Conservation (phyloP, 257 asterid species). For the Lithospermum erythrorhizon region DNA sequence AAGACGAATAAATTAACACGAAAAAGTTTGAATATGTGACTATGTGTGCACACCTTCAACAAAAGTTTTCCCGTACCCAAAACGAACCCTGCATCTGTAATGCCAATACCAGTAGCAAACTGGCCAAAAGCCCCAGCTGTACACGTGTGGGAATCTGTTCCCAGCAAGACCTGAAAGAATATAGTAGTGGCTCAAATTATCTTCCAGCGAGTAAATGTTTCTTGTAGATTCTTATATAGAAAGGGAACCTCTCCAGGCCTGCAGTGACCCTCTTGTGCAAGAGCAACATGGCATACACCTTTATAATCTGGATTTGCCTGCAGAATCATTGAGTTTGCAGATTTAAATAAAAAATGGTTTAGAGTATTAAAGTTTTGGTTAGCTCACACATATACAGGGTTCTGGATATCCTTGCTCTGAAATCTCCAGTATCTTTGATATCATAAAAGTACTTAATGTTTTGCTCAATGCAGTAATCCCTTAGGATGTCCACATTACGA, state of each 20-base stretch:
- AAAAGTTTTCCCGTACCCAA: conserved; percentile 91
- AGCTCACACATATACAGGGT: no score
- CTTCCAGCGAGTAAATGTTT: not conserved
- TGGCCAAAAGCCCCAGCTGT: conserved; percentile 99
- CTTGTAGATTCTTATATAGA: not conserved
- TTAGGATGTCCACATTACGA: conserved; percentile 86
- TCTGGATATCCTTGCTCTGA: conserved; percentile 40
- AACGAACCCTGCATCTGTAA: conserved; percentile 92
- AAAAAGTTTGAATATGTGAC: not conserved
- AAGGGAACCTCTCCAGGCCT: conserved; percentile 83
- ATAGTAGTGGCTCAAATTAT: conserved; percentile 5
- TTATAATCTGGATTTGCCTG: conserved; percentile 95
- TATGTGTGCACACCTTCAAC: conserved; percentile 68
- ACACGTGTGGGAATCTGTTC: conserved; percentile 92
- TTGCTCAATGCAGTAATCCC: conserved; percentile 89
- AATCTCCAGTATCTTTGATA: conserved; percentile 80
- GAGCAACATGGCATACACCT: conserved; percentile 98
- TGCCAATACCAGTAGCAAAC: conserved; percentile 92
- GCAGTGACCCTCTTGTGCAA: conserved; percentile 99
- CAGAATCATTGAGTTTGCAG: conserved; percentile 12
- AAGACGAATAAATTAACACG: conserved; percentile 1
- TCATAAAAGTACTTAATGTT: conserved; percentile 86
- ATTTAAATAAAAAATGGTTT: not conserved
- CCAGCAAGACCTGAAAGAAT: conserved; percentile 60
- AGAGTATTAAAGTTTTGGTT: no score